phyloP scores from a whole-genome alignment of 306 rosid genomes.

The Prunus mongolica region DNA sequence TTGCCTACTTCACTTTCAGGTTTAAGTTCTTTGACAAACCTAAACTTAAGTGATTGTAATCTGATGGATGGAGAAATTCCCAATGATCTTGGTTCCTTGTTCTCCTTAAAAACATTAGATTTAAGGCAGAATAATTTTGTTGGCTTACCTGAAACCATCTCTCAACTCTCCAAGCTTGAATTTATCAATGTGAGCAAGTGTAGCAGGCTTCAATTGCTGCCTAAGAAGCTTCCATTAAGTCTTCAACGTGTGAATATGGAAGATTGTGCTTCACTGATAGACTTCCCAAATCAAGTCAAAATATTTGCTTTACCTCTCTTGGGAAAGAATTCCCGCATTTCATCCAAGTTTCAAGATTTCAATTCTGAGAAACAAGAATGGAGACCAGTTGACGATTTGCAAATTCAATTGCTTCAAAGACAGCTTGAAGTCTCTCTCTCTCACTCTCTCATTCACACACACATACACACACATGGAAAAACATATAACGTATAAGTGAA shows the following conservation, averaged over 20 bases:
- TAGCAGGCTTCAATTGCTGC: constrained; percentile 1
- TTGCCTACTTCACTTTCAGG: neutral
- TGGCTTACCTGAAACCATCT: neutral
- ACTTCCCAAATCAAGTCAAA: neutral
- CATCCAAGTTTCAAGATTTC: neutral
- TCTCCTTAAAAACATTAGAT: neutral
- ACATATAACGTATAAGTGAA: too few species aligned
- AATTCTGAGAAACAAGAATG: neutral
- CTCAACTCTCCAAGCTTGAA: constrained; percentile 6
- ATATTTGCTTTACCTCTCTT: neutral
- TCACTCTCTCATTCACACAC: neutral
- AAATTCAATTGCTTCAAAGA: neutral
- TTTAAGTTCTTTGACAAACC: constrained; percentile 3
- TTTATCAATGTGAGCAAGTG: constrained; percentile 9
- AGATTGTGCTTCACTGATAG: constrained; percentile 13
- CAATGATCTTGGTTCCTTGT: constrained; percentile 6
- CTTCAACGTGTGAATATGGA: neutral
- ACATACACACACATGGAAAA: too few species aligned
- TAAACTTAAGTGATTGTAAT: constrained; percentile 18
- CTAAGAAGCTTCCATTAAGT: neutral
- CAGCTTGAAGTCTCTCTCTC: neutral
- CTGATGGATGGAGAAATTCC: constrained; percentile 20
- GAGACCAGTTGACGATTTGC: neutral
- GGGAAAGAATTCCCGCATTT: neutral
- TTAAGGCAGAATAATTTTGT: constrained; percentile 10